Percentiles rank a stretch among this genome's conserved stretches.
phyloP scores from a whole-genome alignment of 352 stramenopile genomes.

The Phytophthora cryptogea region DNA sequence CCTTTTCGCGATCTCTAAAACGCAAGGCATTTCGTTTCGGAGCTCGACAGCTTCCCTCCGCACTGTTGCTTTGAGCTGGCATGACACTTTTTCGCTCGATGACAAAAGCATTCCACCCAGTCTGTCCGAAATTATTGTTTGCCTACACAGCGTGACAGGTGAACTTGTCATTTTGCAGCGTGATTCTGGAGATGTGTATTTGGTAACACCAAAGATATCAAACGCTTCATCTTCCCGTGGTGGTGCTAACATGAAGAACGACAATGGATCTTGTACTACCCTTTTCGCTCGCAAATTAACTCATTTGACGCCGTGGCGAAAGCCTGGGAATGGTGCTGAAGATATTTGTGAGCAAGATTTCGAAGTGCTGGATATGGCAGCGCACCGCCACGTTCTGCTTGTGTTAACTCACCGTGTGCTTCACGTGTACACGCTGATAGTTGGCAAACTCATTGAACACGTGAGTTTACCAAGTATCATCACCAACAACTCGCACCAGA shows the following conservation, averaged over 20 bases:
- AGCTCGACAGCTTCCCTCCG: slow-evolving; percentile 47
- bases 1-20: slow-evolving; percentile 69
- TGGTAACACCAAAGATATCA: slow-evolving; percentile 41
- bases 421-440: slow-evolving; percentile 59
- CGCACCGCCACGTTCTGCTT: slow-evolving; percentile 35
- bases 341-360: slow-evolving; percentile 3
- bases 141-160: slow-evolving; percentile 76
- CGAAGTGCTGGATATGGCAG: slow-evolving; percentile 35
- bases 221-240: slow-evolving; percentile 5
- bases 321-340: slow-evolving; percentile 1
- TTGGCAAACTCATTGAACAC: slow-evolving; percentile 43
- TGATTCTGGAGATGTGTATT: slow-evolving; percentile 36
- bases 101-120: not conserved
- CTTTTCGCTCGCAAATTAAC: slow-evolving; percentile 32
- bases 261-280: slow-evolving; percentile 20
- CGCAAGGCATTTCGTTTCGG: slow-evolving; percentile 61
- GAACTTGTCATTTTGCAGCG: slow-evolving; percentile 64
- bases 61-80: slow-evolving; percentile 50
- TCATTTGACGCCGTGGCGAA: slow-evolving; percentile 32
- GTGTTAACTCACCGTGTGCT: slow-evolving; percentile 31
- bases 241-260: slow-evolving; percentile 1
- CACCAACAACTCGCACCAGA: slow-evolving; percentile 5
- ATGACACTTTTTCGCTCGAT: slow-evolving; percentile 15
- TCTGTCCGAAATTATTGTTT: slow-evolving; percentile 33
- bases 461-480: slow-evolving; percentile 40